Evolutionary conservation across 345 rosid genomes (phyloP).

Genomic region (Brassica juncea): DNA sequence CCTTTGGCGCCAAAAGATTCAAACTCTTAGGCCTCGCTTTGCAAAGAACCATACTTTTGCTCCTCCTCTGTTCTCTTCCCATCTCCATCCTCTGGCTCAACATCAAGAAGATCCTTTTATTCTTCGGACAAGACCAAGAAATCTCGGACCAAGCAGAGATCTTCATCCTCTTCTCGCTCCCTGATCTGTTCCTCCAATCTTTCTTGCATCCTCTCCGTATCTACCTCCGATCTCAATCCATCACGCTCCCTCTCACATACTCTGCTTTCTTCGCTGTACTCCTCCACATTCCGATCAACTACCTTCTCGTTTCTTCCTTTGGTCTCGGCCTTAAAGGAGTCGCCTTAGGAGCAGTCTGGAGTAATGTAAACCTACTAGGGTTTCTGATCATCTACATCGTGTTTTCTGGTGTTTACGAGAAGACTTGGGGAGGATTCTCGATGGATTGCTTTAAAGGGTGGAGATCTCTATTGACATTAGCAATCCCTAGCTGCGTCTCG

Average conservation of each 20-base stretch:
- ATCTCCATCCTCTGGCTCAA: slow-evolving; percentile 72
- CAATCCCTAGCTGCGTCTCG: slow-evolving; percentile 85
- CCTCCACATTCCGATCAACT: slow-evolving; percentile 70
- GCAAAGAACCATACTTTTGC: slow-evolving; percentile 66
- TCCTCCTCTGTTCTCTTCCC: slow-evolving; percentile 59
- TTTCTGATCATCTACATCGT: slow-evolving; percentile 56
- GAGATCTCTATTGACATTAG: slow-evolving; percentile 53
- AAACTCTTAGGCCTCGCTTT: slow-evolving; percentile 72
- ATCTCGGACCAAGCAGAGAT: slow-evolving; percentile 65
- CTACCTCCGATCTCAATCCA: slow-evolving; percentile 75
- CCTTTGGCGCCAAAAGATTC: slow-evolving; percentile 76
- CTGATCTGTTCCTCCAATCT: slow-evolving; percentile 70
- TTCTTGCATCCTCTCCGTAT: slow-evolving; percentile 76
- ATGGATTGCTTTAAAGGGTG: slow-evolving; percentile 61
- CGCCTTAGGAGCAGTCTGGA: slow-evolving; percentile 73
- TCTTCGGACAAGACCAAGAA: slow-evolving; percentile 61
- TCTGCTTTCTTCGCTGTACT: slow-evolving; percentile 63
- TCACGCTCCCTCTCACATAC: slow-evolving; percentile 65
- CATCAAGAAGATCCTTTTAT: slow-evolving; percentile 62
- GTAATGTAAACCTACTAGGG: slow-evolving; percentile 61
- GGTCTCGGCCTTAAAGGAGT: slow-evolving; percentile 72
- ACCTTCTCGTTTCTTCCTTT: slow-evolving; percentile 57
- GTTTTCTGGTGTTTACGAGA: slow-evolving; percentile 56
- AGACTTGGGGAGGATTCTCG: slow-evolving; percentile 69
- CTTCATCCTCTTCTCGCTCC: slow-evolving; percentile 70